Percentiles rank a stretch among this genome's conserved stretches.
Evolutionary conservation across 2,329 filamentous ascomycete genomes (phyloP).

Genomic region (Penicillium digitatum): DNA sequence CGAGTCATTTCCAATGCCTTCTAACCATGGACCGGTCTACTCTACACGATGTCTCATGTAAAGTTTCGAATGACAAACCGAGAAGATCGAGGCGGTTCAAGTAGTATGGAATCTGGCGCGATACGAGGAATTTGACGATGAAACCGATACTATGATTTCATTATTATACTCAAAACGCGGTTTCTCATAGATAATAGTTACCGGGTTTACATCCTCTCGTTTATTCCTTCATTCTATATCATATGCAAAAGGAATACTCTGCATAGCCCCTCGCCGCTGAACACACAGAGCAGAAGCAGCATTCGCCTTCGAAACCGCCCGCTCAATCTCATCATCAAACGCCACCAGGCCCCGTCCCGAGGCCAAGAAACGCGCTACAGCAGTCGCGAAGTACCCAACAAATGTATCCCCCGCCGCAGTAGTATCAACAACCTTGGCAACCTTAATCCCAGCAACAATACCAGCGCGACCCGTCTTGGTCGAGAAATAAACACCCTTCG

Average conservation of each 20-base stretch:
- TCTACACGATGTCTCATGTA: too few relatives aligned
- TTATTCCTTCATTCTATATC: constrained; percentile 12
- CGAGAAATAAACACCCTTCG: constrained; percentile 23
- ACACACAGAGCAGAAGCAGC: constrained; percentile 20
- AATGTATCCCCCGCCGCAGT: constrained; percentile 24
- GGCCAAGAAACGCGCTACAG: constrained; percentile 17
- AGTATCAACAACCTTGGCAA: constrained; percentile 21
- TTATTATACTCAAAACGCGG: constrained; percentile 3
- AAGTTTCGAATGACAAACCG: background rate
- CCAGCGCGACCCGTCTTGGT: constrained; percentile 15
- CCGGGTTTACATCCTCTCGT: background rate
- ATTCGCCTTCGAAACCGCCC: constrained; percentile 17
- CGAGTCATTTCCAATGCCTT: too few relatives aligned
- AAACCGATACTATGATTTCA: constrained; percentile 10
- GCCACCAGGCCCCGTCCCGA: constrained; percentile 8
- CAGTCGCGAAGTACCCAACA: constrained; percentile 22
- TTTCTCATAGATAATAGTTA: too few relatives aligned
- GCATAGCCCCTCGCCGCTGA: constrained; percentile 18
- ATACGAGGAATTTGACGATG: constrained; percentile 19
- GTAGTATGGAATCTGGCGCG: constrained; percentile 20
- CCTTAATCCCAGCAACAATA: constrained; percentile 16
- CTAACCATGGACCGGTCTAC: too few relatives aligned
- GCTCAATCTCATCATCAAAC: constrained; percentile 19
- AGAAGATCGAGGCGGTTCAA: constrained; percentile 18
- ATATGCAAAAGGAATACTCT: constrained; percentile 23